Evolutionary conservation across 768 basidiomycete species (phyloP), one percentile per base, ranked within the genome.

Genomic region (Russula brevipes): DNA sequence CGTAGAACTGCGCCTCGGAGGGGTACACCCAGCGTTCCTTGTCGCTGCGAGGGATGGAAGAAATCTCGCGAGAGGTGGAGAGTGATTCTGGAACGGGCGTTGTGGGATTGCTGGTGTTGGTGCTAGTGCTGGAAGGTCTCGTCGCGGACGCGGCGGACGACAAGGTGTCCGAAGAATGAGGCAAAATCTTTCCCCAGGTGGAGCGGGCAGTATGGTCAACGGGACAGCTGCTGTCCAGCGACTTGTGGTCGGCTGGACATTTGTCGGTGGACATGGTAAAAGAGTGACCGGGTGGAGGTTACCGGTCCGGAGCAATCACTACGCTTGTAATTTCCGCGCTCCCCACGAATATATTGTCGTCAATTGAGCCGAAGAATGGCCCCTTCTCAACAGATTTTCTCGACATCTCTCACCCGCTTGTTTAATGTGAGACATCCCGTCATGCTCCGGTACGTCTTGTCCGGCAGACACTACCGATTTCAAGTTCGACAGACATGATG

Each of bases 1-100:
- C 81, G 75, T 90, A 98, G 81, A 99, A 99, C 76, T 98, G 96
- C n/a, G 89, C 85, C 73, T 98, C 93, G 19, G 96, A 98, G 30
- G 97, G 97, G 75, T 99, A 99, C 53, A 97, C 90, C 97, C 97
- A 99, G 60, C 93, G 88, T 47, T 80, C 81, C 54, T 85, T 84
- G 46, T 79, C 75, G 19, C 77, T 72, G 69, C 86, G 85, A 17
- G 96, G 96, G 72, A 98, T 98, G 33, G 91, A 90, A 6, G 94
- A 97, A 35, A 82, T 79, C 73, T 92, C 88, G 66, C 96, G 86
- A 6, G 91, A 82, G 14, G 76, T 79, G 2, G 91, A 88, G 54
- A 95, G 79, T 39, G 51, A 50, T 14, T 58, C 47, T 6, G 70
- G 73, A 17, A 46, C 33, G 17, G 41, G n/a, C 8, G 14, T 16